These are phyloP conservation scores for Pseudogymnoascus sp. DNA, from an alignment of 2,329 filamentous ascomycete genomes.

Conservation along the genomic window DNA sequence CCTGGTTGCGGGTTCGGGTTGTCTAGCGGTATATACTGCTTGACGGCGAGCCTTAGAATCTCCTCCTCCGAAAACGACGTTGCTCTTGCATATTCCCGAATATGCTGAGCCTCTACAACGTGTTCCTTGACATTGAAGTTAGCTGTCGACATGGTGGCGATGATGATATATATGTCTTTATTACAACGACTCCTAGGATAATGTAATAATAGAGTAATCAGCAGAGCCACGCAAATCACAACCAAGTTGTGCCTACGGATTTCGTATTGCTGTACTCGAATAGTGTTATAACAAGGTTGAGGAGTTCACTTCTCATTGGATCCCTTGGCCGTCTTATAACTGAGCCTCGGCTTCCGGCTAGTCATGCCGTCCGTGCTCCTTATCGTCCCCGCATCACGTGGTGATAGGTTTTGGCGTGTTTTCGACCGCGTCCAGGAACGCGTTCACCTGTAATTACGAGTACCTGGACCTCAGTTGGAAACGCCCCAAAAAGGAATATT, in stretches of 20 bases:
- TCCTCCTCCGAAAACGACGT: conserved; percentile 68
- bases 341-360: conserved; percentile 4
- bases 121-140: conserved; percentile 65
- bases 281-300: not conserved
- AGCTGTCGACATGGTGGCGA: conserved; percentile 20
- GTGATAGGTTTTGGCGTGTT: not conserved
- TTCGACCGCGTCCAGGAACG: conserved; percentile 4
- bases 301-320: not conserved
- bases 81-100: conserved; percentile 71
- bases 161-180: not conserved
- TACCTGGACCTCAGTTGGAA: not conserved
- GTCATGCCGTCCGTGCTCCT: not conserved
- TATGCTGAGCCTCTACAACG: conserved; percentile 63
- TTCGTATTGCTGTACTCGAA: not conserved
- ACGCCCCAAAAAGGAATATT: not conserved
- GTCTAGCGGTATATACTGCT: conserved; percentile 76
- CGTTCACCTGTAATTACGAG: not conserved
- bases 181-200: not conserved
- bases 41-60: conserved; percentile 63
- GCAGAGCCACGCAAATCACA: not conserved
- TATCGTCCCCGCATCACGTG: not conserved
- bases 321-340: not conserved
- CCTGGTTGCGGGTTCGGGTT: conserved; percentile 61
- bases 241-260: not conserved
- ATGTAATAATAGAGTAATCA: not conserved